Percentiles rank a stretch among this genome's conserved stretches.
These are phyloP conservation scores for Saccharomyces hybrid DNA, from an alignment of 1,139 yeast species.

Conservation along the genomic window DNA sequence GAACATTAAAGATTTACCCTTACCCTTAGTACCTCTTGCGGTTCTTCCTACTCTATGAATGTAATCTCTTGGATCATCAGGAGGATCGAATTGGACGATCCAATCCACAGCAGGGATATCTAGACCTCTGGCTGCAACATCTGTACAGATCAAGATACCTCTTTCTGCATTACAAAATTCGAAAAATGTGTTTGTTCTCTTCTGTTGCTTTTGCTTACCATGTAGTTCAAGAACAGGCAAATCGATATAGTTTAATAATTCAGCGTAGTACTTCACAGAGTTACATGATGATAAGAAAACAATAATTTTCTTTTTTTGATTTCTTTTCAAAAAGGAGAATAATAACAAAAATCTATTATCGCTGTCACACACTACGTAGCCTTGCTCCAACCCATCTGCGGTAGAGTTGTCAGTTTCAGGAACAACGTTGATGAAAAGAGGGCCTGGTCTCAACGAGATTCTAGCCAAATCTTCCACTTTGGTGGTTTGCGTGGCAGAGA, in stretches of 20 bases:
- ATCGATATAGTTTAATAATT: conserved; percentile 87
- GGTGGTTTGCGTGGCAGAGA: conserved; percentile 97
- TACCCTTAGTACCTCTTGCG: conserved; percentile 61
- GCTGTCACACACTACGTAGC: conserved; percentile 94
- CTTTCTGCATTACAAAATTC: conserved; percentile 96
- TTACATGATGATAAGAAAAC: conserved; percentile 95
- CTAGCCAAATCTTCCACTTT: conserved; percentile 97
- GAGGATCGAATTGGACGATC: conserved; percentile 97
- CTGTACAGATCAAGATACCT: conserved; percentile 90
- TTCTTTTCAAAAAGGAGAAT: conserved; percentile 87
- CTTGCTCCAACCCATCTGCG: conserved; percentile 96
- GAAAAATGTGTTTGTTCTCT: conserved; percentile 93
- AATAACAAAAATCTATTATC: conserved; percentile 85
- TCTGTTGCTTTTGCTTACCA: conserved; percentile 97
- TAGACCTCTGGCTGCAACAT: conserved; percentile 96
- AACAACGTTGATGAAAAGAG: conserved; percentile 90
- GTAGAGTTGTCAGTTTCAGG: conserved; percentile 79
- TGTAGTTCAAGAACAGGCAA: conserved; percentile 92
- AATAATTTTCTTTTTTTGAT: conserved; percentile 82
- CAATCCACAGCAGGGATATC: conserved; percentile 97
- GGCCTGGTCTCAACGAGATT: conserved; percentile 91
- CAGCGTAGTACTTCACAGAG: conserved; percentile 93
- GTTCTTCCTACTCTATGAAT: conserved; percentile 66
- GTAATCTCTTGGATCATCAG: conserved; percentile 98
- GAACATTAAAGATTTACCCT: conserved; percentile 92